A percentile compares a stretch with the other conserved stretches of the same genome.
phyloP scores from a whole-genome alignment of 1,284 basidiomycete species.

The Marasmius tenuissimus region DNA sequence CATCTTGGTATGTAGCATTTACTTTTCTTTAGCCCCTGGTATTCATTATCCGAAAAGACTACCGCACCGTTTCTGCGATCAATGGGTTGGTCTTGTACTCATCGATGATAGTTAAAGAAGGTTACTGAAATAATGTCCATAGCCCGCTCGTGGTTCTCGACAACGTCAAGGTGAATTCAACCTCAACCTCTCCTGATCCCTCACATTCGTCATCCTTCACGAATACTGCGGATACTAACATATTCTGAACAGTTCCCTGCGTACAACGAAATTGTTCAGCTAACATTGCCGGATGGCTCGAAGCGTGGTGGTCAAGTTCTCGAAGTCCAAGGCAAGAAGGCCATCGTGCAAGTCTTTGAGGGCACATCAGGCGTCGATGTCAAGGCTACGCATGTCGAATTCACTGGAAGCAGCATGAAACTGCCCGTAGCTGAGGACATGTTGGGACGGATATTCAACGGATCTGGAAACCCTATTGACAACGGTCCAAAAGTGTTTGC shows the following conservation, averaged over 20 bases:
- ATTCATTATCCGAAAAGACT: constrained; percentile 58
- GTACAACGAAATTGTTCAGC: constrained; percentile 99
- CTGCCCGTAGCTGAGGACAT: constrained; percentile 99
- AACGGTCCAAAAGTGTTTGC: constrained; percentile 99
- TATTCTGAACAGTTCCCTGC: constrained; percentile 78
- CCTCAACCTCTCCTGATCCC: constrained; percentile 10
- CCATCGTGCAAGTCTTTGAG: constrained; percentile 99
- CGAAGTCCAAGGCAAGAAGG: constrained; percentile 98
- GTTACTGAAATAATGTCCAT: constrained; percentile 19
- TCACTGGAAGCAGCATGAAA: constrained; percentile 98
- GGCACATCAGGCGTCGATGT: constrained; percentile 98
- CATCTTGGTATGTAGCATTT: constrained; percentile 73
- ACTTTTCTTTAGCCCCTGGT: not conserved
- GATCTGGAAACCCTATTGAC: constrained; percentile 97
- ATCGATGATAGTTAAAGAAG: constrained; percentile 11
- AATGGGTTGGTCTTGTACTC: constrained; percentile 71
- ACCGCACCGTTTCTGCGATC: constrained; percentile 94
- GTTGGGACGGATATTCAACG: constrained; percentile 99
- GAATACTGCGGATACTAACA: constrained; percentile 5
- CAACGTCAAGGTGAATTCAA: constrained; percentile 86
- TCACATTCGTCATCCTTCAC: not conserved
- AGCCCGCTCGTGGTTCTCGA: constrained; percentile 96
- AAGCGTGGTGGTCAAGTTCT: constrained; percentile 97
- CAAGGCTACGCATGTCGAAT: constrained; percentile 96
- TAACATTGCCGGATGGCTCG: constrained; percentile 95